Evolutionary conservation across 768 basidiomycete species (phyloP), one percentile per base, ranked within the genome.

Genomic region (Rickenella mellea): DNA sequence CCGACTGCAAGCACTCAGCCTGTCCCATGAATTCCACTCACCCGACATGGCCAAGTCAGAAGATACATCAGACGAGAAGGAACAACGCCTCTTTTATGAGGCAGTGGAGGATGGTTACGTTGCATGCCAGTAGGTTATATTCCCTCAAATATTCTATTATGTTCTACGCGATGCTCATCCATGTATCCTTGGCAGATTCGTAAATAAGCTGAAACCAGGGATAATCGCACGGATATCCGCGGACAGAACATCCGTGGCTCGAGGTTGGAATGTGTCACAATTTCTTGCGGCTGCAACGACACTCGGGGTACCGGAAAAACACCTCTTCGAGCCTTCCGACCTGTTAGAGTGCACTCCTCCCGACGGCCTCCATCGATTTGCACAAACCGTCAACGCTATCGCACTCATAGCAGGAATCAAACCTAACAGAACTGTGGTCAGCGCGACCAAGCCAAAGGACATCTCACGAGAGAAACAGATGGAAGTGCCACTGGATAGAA

Each of bases 71-170:
- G 87, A 85, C 60, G 87, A 89, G 49, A 69, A 80, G 53, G 86
- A 92, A 60, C 65, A 81, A 48, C 70, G 68, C 41, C 58, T 76
- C 24, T 94, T 92, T 53, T 67, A 70, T 26, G 86, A 91, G 41
- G 78, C 84, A 0, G 56, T 93, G 43, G 64, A 78, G 51, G 91
- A 94, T 64, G 91, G 91, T 1, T 83, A 80, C 58, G 74, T 93
- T 17, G 70, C 93, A 19, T 92, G 91, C 78, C 81, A 87, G 91
- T 93, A 55, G 65, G 90, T 79, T n/a, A n/a, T 22, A 10, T 46
- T 54, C 48, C 31, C 55, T 35, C 22, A 9, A 46, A 53, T 49
- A 29, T 56, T 42, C 44, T 32, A 52, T 33, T 53, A 40, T 49
- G 10, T 53, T 51, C 40, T 51, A 48, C 4, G 39, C 46, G n/a